Evolutionary conservation across 306 rosid species (phyloP), one percentile per base, ranked within the genome.

Genomic region (Fragaria vesca): DNA sequence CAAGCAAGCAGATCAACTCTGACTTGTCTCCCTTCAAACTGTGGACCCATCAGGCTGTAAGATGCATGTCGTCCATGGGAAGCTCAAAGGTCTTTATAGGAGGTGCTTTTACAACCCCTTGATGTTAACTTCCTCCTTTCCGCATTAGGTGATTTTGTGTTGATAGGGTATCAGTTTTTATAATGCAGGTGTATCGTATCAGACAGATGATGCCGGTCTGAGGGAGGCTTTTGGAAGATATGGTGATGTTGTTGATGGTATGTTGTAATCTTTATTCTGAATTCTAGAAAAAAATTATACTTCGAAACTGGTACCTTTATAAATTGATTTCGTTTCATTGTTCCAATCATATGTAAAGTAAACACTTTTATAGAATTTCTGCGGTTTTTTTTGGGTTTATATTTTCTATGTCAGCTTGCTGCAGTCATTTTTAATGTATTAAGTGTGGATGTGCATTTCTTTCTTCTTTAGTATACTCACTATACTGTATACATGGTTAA

Each of bases 171-270:
- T n/a, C 24, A 40, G 1, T 5, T 69, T 76, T 50, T 76, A 18
- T 76, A 69, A 69, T 52, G 46, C 84, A 95, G 99, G 99, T 57
- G 70, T 95, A 75, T 86, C 99, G 0, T 93, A 58, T 74, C 78
- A 81, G 54, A 87, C 94, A 2, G 97, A 93, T 69, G 97, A 95
- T 62, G 86, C 84, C 36, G 62, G 87, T 73, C 78, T 95, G 81
- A 86, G 76, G 81, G 97, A 90, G 54, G 91, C 93, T 11, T 95
- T 95, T 81, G 50, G 83, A 8, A 91, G 83, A 79, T 95, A 93
- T 42, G 99, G 99, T 18, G 84, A 93, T 20, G 85, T 95, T 80
- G 67, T 87, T 71, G 97, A 95, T 68, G 99, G 99, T 93, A 78
- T 77, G 76, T 54, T 32, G 15, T 5, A 32, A 18, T 36, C 47